Percentiles rank a stretch among this genome's conserved stretches.
These are phyloP conservation scores for Penicillium hordei DNA, from an alignment of 2,329 filamentous ascomycete species.

Conservation along the genomic window DNA sequence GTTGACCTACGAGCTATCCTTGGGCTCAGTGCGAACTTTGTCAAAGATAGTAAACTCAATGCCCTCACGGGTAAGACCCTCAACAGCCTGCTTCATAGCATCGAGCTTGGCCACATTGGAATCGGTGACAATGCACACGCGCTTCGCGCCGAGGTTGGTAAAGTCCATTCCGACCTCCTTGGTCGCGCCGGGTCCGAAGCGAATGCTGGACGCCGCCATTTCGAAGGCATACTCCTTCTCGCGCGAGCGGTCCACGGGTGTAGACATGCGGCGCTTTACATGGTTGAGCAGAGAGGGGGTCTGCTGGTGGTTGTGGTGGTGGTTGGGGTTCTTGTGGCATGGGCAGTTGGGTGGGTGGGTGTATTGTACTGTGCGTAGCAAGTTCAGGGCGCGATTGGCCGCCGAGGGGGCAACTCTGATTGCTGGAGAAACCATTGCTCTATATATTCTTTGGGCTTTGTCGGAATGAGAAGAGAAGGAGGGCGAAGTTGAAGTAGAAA, in stretches of 20 bases:
- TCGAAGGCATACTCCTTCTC: slow-evolving; percentile 98
- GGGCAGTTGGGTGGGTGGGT: slow-evolving; percentile 85
- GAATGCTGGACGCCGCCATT: slow-evolving; percentile 93
- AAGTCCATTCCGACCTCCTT: slow-evolving; percentile 98
- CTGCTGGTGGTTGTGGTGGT: slow-evolving; percentile 69
- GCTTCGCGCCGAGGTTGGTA: slow-evolving; percentile 81
- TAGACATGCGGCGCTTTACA: slow-evolving; percentile 66
- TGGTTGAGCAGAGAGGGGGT: slow-evolving; percentile 51
- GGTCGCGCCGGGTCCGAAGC: slow-evolving; percentile 89
- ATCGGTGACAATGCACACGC: slow-evolving; percentile 91
- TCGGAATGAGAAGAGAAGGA: not conserved
- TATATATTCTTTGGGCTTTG: not conserved
- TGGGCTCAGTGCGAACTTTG: slow-evolving; percentile 81
- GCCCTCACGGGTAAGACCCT: slow-evolving; percentile 74
- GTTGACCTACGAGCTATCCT: slow-evolving; percentile 75
- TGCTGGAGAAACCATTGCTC: slow-evolving; percentile 38
- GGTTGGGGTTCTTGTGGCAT: slow-evolving; percentile 84
- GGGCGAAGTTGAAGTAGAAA: slow-evolving; percentile 5
- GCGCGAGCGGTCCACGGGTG: slow-evolving; percentile 67
- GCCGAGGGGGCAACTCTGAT: slow-evolving; percentile 49
- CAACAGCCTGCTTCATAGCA: slow-evolving; percentile 85
- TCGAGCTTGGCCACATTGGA: slow-evolving; percentile 75
- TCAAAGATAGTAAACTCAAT: slow-evolving; percentile 80
- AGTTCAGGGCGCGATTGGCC: slow-evolving; percentile 52
- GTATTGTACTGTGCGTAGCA: slow-evolving; percentile 87